These are phyloP conservation scores for Dillenia turbinata DNA, from an alignment of 164 flowering plant species.

Conservation along the genomic window DNA sequence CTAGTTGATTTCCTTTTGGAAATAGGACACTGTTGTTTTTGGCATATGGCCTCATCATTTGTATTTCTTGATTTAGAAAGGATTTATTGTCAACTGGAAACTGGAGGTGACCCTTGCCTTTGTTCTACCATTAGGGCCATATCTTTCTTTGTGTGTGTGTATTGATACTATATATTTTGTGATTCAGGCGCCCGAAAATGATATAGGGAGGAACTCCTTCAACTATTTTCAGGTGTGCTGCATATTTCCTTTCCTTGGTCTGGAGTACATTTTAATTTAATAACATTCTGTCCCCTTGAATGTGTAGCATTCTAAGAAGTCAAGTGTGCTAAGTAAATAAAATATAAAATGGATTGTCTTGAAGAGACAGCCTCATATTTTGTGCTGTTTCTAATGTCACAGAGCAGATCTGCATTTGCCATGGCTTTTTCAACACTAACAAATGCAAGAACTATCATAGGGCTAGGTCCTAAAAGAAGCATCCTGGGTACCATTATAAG, in stretches of 20 bases:
- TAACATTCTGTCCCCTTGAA: no score
- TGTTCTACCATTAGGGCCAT: background rate
- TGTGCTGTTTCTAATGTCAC: slow-evolving; percentile 17
- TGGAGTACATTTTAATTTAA: background rate
- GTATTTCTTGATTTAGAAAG: no score
- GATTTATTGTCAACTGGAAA: no score
- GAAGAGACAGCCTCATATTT: background rate
- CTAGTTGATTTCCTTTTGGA: no score
- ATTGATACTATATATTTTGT: no score
- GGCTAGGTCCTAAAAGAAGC: slow-evolving; percentile 70
- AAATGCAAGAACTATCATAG: slow-evolving; percentile 51
- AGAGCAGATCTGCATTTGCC: slow-evolving; percentile 86
- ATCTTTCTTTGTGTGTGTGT: slow-evolving; percentile 2
- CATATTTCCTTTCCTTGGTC: background rate
- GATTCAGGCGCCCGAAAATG: slow-evolving; percentile 77
- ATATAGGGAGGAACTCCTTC: slow-evolving; percentile 90
- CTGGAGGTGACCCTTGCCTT: no score
- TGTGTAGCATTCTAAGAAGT: no score
- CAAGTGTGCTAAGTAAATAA: no score
- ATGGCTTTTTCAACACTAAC: slow-evolving; percentile 77
- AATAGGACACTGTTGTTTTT: no score
- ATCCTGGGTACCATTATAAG: slow-evolving; percentile 90
- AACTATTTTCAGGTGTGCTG: slow-evolving; percentile 80
- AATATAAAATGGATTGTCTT: no score
- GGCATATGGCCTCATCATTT: no score